Evolutionary conservation across 768 basidiomycete genomes (phyloP).

Genomic region (Tephrocybe sp.): DNA sequence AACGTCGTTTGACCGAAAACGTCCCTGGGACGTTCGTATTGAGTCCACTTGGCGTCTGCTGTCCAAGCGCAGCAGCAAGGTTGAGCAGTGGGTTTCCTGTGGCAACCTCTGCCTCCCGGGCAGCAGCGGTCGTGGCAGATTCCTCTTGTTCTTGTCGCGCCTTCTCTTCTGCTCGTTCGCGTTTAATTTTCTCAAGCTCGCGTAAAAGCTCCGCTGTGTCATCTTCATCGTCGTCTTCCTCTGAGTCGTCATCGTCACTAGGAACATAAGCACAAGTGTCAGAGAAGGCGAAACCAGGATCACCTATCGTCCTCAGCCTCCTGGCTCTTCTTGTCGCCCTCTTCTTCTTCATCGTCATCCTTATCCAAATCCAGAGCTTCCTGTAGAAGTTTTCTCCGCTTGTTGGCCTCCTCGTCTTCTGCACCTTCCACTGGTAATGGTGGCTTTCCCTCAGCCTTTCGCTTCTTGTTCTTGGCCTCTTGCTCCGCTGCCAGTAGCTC

Average conservation of each 20-base stretch:
- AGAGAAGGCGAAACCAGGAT: background rate
- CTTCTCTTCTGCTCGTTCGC: slow-evolving; percentile 93
- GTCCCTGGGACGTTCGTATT: slow-evolving; percentile 77
- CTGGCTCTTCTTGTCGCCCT: slow-evolving; percentile 33
- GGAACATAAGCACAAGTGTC: slow-evolving; percentile 1
- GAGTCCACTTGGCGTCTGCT: slow-evolving; percentile 60
- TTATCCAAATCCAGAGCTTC: slow-evolving; percentile 87
- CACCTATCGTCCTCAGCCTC: slow-evolving; percentile 45
- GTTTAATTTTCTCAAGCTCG: slow-evolving; percentile 98
- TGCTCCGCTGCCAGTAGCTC: slow-evolving; percentile 86
- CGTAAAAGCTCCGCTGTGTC: slow-evolving; percentile 92
- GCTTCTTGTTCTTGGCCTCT: slow-evolving; percentile 87
- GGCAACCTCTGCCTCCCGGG: slow-evolving; percentile 82
- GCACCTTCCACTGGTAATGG: slow-evolving; percentile 44
- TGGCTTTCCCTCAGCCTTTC: slow-evolving; percentile 82
- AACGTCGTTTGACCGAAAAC: slow-evolving; percentile 89
- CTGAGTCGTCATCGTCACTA: slow-evolving; percentile 54
- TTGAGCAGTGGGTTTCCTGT: slow-evolving; percentile 87
- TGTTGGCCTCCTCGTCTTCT: slow-evolving; percentile 68
- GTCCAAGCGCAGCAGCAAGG: slow-evolving; percentile 87
- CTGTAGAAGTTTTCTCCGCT: slow-evolving; percentile 85
- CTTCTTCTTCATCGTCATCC: slow-evolving; percentile 75
- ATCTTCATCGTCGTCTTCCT: slow-evolving; percentile 70
- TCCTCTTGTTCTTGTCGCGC: slow-evolving; percentile 78
- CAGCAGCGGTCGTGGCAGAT: slow-evolving; percentile 54